A percentile compares a stretch with the other conserved stretches of the same genome.
Evolutionary conservation across 73 alveolate genomes (phyloP).

Genomic region (Paramecium pentaurelia): DNA sequence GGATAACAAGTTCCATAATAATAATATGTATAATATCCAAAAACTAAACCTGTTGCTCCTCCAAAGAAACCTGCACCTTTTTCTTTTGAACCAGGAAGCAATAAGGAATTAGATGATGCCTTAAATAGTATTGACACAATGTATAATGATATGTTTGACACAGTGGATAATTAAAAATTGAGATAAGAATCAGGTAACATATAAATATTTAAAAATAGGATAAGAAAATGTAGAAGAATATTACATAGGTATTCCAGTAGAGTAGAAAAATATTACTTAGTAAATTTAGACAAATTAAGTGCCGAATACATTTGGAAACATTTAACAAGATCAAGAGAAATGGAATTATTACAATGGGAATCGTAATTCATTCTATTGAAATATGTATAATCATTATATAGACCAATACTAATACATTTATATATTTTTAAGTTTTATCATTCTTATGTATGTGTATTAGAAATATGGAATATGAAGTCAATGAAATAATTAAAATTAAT

Average conservation of each 20-base stretch:
- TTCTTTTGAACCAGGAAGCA: constrained; percentile 32
- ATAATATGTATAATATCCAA: neutral
- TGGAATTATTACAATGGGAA: neutral
- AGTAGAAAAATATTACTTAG: neutral
- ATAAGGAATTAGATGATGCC: constrained; percentile 24
- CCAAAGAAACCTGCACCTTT: constrained; percentile 11
- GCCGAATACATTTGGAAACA: neutral
- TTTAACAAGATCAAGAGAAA: neutral
- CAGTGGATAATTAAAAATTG: constrained; percentile 27
- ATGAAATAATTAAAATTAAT: neutral
- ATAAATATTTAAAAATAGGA: neutral
- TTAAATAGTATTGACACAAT: neutral
- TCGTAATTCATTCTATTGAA: neutral
- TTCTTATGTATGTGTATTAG: neutral
- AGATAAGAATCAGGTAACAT: neutral
- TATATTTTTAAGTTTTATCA: neutral
- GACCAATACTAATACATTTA: neutral
- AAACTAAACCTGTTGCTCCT: neutral
- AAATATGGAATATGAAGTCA: neutral
- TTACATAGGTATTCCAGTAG: neutral
- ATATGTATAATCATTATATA: neutral
- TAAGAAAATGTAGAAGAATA: neutral
- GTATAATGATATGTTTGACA: constrained; percentile 48
- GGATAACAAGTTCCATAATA: neutral
- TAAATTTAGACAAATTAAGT: neutral